Base-by-base conservation (phyloP, 2,329 filamentous ascomycete genomes). In the Stachybotrys chlorohalonatus region DNA sequence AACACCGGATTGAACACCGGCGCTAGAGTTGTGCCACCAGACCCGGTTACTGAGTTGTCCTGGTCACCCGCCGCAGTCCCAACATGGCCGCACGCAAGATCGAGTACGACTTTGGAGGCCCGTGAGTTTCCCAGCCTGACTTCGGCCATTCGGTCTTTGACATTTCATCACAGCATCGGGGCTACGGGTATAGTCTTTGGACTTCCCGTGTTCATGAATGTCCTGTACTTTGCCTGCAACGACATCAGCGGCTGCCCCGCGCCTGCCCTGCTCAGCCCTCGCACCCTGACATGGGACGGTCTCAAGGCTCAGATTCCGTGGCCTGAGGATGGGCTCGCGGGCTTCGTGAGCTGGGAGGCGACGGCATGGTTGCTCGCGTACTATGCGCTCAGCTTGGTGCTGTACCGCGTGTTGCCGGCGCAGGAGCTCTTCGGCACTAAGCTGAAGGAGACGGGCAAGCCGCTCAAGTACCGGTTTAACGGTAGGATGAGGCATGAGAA, bases 191-290 rank as follows among this genome's bases (percentile, higher is more conserved):
- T 96, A 60, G 86, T 87, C 17, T 86, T 93, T 62, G 86, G 86
- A 51, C 82, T 95, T 1, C 91, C 91, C 0, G 56, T 89, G 24
- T 75, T 90, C 52, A 80, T 89, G 64, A 92, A 91, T 68, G 69
- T 83, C 55, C 84, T 90, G 62, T 81, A 84, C 52, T 91, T 95
- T 63, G 75, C 87, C 62, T 95, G 91, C 78, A 96, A 96, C 70
- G 90, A 96, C 66, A 76, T 92, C 54, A 84, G 88, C 6, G 92
- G 92, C 55, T 96, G 92, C 64, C 92, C 92, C 49, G 85, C 88
- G 0, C 89, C 90, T 1, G 88, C 86, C 0, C 76, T 90, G 5
- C 78, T 94, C 17, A 76, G 79, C 55, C 90, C 86, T 8, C 82
- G 78, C 46, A 85, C 79, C 4, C 73, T 95, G 59, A 83, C 83